These are phyloP conservation scores for Austroboletus olivaceoglutinosus DNA, from an alignment of 1,284 basidiomycete genomes.

Conservation along the genomic window DNA sequence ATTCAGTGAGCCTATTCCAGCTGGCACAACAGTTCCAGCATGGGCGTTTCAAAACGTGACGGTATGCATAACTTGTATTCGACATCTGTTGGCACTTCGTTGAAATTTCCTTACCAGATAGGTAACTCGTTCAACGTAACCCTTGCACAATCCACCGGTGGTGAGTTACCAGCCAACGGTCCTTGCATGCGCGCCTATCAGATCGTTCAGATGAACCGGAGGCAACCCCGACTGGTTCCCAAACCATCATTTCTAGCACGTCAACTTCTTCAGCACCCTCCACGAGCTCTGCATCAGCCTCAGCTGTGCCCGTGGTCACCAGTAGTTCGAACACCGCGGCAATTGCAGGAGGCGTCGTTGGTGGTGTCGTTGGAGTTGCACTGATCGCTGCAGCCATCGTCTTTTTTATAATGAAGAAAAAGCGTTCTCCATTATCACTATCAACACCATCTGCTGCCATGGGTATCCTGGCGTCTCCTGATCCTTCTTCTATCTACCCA, in stretches of 20 bases:
- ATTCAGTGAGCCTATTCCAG: constrained; percentile 21
- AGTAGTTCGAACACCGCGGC: constrained; percentile 17
- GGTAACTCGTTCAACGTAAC: constrained; percentile 17
- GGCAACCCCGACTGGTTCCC: constrained; percentile 18
- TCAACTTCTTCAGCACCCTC: constrained; percentile 4
- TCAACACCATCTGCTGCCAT: constrained; percentile 11
- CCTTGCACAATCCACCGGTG: constrained; percentile 24
- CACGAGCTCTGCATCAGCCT: constrained; percentile 4
- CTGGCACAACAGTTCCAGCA: constrained; percentile 28
- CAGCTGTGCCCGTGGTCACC: not conserved
- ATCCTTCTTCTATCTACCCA: constrained; percentile 5
- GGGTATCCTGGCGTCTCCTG: not conserved
- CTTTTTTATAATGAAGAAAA: constrained; percentile 32
- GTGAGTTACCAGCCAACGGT: constrained; percentile 12
- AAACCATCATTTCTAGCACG: constrained; percentile 17
- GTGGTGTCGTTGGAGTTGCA: constrained; percentile 35
- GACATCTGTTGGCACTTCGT: not conserved
- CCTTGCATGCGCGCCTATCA: not conserved
- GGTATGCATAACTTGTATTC: constrained; percentile 14
- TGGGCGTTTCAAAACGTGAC: constrained; percentile 35
- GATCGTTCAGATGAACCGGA: constrained; percentile 29
- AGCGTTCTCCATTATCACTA: constrained; percentile 16
- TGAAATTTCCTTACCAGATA: constrained; percentile 14
- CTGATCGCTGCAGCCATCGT: constrained; percentile 24
- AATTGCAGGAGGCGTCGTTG: constrained; percentile 40